Evolutionary conservation across 768 basidiomycete genomes (phyloP), one percentile per base, ranked within the genome.

Genomic region (Stropharia rugosoannulata): DNA sequence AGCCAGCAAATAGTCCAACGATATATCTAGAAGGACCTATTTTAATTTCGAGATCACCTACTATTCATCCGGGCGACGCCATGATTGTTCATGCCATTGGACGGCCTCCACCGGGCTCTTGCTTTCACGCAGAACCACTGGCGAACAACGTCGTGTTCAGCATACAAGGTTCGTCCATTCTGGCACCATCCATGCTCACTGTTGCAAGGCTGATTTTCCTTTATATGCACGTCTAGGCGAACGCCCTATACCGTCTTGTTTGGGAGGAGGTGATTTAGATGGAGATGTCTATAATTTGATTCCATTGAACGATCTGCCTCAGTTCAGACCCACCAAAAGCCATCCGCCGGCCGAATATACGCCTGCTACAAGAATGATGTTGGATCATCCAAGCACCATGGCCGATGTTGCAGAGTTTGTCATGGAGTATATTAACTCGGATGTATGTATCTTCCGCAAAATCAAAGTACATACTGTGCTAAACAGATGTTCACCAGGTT

Each of bases 261-360:
- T 87, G 0, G 86, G 86, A 3, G 87, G 87, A 1, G 87, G 87
- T 0, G 88, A 89, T 63, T 70, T 88, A 9, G 87, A 90, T 64
- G 87, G 86, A 19, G 85, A 87, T 55, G 66, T 73, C 8, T 86
- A 83, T 56, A 83, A 83, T 54, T 57, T 85, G 0, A 75, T 83
- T 36, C 78, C 79, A 4, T 62, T 82, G 44, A 59, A 69, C 5
- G 58, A 68, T 18, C 64, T 72, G n/a, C 75, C 78, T 16, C 66
- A 68, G 37, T 76, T 81, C 48, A 36, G n/a, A 10, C 68, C 68
- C 0, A 55, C 54, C 15, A 53, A 47, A 3, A 66, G 61, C 2
- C 59, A 63, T 29, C 3, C 27, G 4, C 80, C 87, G 2, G 84
- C 81, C 2, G 64, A 62, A 12, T 89, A 89, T 62, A 62, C 67